Percentiles rank a stretch among this genome's conserved stretches.
Conservation (phyloP, 202 grass and related monocot genomes). For the Setaria viridis region DNA sequence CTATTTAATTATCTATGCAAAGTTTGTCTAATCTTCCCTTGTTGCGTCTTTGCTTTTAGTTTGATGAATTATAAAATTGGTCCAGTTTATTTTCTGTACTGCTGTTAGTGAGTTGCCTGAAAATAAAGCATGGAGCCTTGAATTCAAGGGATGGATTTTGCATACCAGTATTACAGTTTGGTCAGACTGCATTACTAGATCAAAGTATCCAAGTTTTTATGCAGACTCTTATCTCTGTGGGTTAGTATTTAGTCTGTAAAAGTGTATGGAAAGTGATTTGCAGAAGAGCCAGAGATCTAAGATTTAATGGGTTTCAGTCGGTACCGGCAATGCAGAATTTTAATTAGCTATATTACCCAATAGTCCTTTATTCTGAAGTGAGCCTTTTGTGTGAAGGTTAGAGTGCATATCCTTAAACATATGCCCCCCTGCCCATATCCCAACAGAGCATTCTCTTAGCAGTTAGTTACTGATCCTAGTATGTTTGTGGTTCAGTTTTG, state of each 20-base stretch:
- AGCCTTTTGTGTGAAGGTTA: not conserved
- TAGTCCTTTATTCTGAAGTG: not conserved
- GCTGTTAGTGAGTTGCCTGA: conserved; percentile 18
- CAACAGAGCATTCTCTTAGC: conserved; percentile 1
- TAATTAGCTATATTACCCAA: conserved; percentile 9
- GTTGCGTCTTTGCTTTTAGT: conserved; percentile 26
- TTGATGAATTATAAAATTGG: not conserved
- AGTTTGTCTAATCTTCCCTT: not conserved
- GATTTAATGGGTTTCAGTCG: not conserved
- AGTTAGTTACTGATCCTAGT: conserved; percentile 13
- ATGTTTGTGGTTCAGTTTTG: not conserved
- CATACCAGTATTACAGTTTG: conserved; percentile 26
- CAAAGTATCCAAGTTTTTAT: conserved; percentile 6
- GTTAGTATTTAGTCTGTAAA: conserved; percentile 11
- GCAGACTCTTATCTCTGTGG: conserved; percentile 5
- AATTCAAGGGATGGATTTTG: conserved; percentile 2
- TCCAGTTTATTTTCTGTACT: conserved; percentile 16
- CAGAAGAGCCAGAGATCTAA: not conserved
- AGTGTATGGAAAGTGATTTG: not conserved
- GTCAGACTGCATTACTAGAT: not conserved
- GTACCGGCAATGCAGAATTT: not conserved
- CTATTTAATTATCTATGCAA: conserved; percentile 10
- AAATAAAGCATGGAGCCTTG: not conserved
- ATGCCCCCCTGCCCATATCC: not conserved
- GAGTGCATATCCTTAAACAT: not conserved